Evolutionary conservation across 2,329 filamentous ascomycete species (phyloP).

Genomic region (Teratosphaeria nubilosa): DNA sequence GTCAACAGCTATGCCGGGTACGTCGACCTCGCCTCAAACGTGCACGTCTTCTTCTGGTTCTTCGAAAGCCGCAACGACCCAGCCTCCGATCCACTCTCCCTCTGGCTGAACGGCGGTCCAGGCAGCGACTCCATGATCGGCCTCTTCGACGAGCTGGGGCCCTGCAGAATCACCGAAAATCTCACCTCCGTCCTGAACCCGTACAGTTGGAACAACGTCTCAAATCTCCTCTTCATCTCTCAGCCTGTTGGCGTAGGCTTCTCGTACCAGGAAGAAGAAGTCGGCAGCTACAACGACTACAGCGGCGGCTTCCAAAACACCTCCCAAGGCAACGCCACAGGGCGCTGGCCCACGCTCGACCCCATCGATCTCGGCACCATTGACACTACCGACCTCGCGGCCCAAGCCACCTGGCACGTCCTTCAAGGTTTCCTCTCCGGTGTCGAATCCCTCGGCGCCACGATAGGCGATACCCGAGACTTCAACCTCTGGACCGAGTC

Average conservation of each 20-base stretch:
- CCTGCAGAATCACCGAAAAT: conserved; percentile 37
- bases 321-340: conserved; percentile 25
- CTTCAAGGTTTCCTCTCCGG: conserved; percentile 45
- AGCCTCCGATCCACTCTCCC: conserved; percentile 44
- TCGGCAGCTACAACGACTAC: conserved; percentile 31
- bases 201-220: conserved; percentile 46
- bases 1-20: conserved; percentile 41
- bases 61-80: conserved; percentile 46
- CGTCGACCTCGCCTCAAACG: conserved; percentile 21
- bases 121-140: conserved; percentile 50
- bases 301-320: conserved; percentile 31
- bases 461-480: conserved; percentile 38
- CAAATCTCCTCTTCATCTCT: conserved; percentile 50
- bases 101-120: conserved; percentile 53
- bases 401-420: conserved; percentile 44
- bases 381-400: conserved; percentile 48
- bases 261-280: conserved; percentile 37
- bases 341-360: conserved; percentile 33
- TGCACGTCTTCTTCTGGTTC: conserved; percentile 48
- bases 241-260: conserved; percentile 50
- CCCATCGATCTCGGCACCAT: conserved; percentile 31
- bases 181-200: conserved; percentile 47
- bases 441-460: conserved; percentile 38
- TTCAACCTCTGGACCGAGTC: conserved; percentile 52
- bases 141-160: conserved; percentile 39